These are phyloP conservation scores for Xylaria sp. DNA, from an alignment of 2,329 filamentous ascomycete species.

Conservation along the genomic window DNA sequence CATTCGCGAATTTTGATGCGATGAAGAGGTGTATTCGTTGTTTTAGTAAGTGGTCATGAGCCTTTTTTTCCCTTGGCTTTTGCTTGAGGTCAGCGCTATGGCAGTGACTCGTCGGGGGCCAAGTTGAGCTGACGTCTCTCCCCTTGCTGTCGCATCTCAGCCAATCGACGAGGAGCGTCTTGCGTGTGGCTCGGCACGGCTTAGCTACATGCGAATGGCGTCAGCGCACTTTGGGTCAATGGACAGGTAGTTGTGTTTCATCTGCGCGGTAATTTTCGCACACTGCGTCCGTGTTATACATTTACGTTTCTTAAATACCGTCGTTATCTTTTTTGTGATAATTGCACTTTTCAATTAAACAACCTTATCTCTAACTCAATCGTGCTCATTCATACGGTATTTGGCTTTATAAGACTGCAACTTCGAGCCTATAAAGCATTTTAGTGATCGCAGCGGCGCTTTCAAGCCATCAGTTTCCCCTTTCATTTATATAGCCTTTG, in stretches of 20 bases:
- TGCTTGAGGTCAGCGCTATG: constrained; percentile 1
- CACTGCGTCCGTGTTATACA: neutral
- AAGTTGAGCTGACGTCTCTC: constrained; percentile 5
- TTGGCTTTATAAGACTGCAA: neutral
- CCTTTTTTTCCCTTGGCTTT: neutral
- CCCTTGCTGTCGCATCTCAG: constrained; percentile 21
- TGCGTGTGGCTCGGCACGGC: constrained; percentile 21
- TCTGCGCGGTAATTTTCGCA: neutral
- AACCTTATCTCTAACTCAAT: neutral
- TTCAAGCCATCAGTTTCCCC: neutral
- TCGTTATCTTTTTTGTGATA: neutral
- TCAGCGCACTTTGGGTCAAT: constrained; percentile 11
- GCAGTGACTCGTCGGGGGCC: constrained; percentile 13
- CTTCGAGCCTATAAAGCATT: neutral
- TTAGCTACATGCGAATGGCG: constrained; percentile 17
- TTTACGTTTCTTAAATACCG: neutral
- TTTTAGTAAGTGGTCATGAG: constrained; percentile 5
- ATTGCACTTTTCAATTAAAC: constrained; percentile 5
- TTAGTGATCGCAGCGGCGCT: neutral
- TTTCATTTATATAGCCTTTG: too few relatives aligned
- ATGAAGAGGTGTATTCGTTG: neutral
- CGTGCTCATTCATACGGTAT: neutral
- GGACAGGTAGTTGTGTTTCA: neutral
- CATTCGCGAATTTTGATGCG: neutral
- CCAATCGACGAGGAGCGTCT: constrained; percentile 25